Evolutionary conservation across 257 asterid species (phyloP).

Genomic region (Ligustrum vulgare): DNA sequence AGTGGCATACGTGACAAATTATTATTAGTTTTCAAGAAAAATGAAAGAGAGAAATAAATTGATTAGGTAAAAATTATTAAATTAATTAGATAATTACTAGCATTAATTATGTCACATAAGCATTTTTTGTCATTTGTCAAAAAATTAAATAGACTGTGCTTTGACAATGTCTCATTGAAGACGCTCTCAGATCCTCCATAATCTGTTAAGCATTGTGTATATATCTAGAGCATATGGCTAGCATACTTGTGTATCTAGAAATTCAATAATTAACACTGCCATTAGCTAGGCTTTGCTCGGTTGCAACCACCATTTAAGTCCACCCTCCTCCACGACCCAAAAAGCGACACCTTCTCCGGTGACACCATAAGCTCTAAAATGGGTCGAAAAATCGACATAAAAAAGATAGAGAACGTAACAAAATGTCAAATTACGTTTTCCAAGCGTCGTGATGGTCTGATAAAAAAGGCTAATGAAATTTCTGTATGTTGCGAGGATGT

Average conservation of each 20-base stretch:
- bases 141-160: too few relatives aligned
- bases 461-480: constrained; percentile 52
- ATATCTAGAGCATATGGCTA: not conserved
- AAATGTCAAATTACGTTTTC: constrained; percentile 70
- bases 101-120: too few relatives aligned
- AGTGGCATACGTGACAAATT: too few relatives aligned
- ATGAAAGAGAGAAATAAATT: too few relatives aligned
- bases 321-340: not conserved
- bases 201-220: constrained; percentile 20
- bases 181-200: constrained; percentile 31
- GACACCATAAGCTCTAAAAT: constrained; percentile 16
- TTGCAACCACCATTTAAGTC: not conserved
- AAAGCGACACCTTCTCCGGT: not conserved
- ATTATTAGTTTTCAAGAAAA: too few relatives aligned
- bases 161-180: too few relatives aligned
- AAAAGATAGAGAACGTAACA: constrained; percentile 47
- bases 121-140: too few relatives aligned
- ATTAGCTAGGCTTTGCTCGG: not conserved
- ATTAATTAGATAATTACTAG: too few relatives aligned
- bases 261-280: not conserved
- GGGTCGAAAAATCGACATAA: constrained; percentile 62
- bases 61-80: too few relatives aligned
- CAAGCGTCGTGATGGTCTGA: constrained; percentile 52
- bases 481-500: constrained; percentile 49
- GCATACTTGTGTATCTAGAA: not conserved